Evolutionary conservation across 2,329 filamentous ascomycete species (phyloP).

Genomic region (Arthrinium puccinioides): DNA sequence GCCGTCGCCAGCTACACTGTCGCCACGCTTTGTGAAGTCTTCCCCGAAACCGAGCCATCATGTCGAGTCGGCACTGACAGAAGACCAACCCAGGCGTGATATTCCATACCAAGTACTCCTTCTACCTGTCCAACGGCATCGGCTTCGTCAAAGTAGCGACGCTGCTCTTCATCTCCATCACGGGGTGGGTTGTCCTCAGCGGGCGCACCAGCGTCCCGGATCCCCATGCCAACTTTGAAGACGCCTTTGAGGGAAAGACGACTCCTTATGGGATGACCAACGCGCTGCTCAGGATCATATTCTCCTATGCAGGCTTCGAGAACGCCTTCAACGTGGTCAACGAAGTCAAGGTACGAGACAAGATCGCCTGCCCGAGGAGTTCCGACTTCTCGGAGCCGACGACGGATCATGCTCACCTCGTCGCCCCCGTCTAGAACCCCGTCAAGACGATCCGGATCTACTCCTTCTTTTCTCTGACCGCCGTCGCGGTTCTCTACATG

Average conservation of each 20-base stretch:
- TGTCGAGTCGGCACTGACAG: too few relatives aligned
- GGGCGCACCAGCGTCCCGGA: conserved; percentile 36
- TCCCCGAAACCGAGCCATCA: too few relatives aligned
- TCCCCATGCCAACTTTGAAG: conserved; percentile 35
- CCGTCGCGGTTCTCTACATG: conserved; percentile 48
- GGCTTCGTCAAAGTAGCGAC: conserved; percentile 43
- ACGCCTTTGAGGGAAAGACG: conserved; percentile 35
- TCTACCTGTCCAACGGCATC: conserved; percentile 36
- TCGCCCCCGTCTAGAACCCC: conserved; percentile 47
- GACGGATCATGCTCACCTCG: too few relatives aligned
- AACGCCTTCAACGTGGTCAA: conserved; percentile 58
- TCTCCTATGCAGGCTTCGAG: conserved; percentile 48
- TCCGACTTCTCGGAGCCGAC: neutral
- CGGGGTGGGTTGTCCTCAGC: conserved; percentile 43
- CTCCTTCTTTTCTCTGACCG: conserved; percentile 39
- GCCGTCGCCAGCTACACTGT: conserved; percentile 4
- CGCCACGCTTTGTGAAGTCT: too few relatives aligned
- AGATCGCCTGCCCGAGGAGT: neutral
- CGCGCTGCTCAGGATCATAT: conserved; percentile 51
- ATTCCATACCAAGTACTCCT: conserved; percentile 37
- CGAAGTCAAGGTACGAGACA: conserved; percentile 39
- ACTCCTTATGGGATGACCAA: conserved; percentile 31
- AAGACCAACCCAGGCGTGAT: conserved; percentile 34
- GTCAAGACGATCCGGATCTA: conserved; percentile 45
- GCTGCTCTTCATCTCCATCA: conserved; percentile 39